phyloP scores from a whole-genome alignment of 192 early-diverging fungal genomes.

The Glomus cerebriforme region DNA sequence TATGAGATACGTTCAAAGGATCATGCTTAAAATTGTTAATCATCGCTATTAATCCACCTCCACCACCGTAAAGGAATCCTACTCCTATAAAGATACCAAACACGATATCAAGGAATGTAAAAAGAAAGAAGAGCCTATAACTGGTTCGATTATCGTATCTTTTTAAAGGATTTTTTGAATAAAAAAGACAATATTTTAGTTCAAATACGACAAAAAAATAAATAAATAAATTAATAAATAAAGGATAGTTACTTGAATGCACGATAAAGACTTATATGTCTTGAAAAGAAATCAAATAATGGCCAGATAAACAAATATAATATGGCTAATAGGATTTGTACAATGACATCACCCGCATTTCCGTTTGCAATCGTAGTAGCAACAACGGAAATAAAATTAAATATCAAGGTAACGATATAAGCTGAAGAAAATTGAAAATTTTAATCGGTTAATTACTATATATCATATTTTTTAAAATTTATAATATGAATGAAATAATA shows the following conservation, averaged over 20 bases:
- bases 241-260: slow-evolving; percentile 18
- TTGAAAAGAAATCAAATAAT: background rate
- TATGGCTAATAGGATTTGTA: background rate
- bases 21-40: background rate
- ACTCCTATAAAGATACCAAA: slow-evolving; percentile 14
- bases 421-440: background rate
- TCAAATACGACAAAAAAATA: background rate
- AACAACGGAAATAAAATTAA: background rate
- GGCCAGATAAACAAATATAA: background rate
- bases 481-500: too few species aligned
- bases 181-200: background rate
- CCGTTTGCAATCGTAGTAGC: background rate
- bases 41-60: slow-evolving; percentile 15
- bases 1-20: too few species aligned
- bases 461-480: too few species aligned
- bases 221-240: background rate
- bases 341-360: background rate
- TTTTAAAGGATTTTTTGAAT: background rate
- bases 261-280: background rate
- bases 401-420: background rate
- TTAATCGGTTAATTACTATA: background rate
- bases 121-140: background rate
- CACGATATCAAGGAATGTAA: slow-evolving; percentile 1
- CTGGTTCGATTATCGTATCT: background rate
- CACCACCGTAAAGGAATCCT: background rate